Evolutionary conservation across 257 asterid genomes (phyloP).

Genomic region (Ocimum tenuiflorum): DNA sequence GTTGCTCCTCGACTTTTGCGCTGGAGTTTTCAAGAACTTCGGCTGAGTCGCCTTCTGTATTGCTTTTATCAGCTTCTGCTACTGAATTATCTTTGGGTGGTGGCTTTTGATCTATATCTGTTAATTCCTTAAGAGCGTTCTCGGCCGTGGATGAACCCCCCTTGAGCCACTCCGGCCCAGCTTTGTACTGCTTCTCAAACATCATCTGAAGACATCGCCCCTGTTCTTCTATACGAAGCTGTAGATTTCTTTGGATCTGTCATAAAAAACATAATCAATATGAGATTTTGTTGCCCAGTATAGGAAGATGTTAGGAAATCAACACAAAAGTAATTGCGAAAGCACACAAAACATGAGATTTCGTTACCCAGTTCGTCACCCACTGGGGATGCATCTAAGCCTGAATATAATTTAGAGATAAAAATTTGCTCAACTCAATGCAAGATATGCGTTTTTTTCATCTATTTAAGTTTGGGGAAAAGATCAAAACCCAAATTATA

Average conservation of each 20-base stretch:
- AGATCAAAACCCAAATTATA: too few relatives aligned
- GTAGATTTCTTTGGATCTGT: conserved; percentile 91
- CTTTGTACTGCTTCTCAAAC: conserved; percentile 85
- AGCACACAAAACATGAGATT: too few relatives aligned
- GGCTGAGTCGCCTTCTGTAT: conserved; percentile 9
- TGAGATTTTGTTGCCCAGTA: too few relatives aligned
- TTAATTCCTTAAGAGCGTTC: conserved; percentile 27
- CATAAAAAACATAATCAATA: conserved; percentile 4
- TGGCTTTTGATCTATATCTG: conserved; percentile 29
- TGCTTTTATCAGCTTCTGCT: conserved; percentile 24
- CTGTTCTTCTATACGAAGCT: conserved; percentile 91
- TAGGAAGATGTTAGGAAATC: too few relatives aligned
- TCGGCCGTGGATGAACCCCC: conserved; percentile 43
- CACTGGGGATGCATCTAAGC: too few relatives aligned
- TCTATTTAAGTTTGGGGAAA: too few relatives aligned
- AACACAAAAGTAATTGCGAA: too few relatives aligned
- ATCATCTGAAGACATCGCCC: conserved; percentile 74
- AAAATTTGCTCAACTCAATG: too few relatives aligned
- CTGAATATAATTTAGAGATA: too few relatives aligned
- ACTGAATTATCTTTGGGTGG: conserved; percentile 24
- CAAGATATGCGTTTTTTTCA: too few relatives aligned
- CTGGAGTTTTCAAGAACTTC: conserved; percentile 21
- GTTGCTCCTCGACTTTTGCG: conserved; percentile 27
- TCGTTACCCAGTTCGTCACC: too few relatives aligned
- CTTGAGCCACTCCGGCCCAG: conserved; percentile 46